Evolutionary conservation across 306 rosid species (phyloP).

Genomic region (Cucumis cinereus): DNA sequence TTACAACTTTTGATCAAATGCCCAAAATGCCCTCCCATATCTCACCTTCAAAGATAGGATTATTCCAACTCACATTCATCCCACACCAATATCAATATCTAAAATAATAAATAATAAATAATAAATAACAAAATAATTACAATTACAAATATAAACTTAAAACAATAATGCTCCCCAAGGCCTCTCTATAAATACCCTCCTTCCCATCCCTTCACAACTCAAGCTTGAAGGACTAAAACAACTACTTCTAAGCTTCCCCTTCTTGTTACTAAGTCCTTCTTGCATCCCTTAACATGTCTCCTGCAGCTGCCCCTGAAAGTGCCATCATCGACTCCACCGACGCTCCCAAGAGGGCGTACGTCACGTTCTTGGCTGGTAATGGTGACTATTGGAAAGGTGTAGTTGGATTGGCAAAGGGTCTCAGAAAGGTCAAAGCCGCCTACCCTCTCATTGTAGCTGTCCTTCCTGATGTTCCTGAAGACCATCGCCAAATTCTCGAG

Average conservation of each 20-base stretch:
- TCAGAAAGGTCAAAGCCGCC: slow-evolving; percentile 21
- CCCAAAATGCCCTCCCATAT: not conserved
- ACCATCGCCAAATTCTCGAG: slow-evolving; percentile 27
- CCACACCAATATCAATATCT: not conserved
- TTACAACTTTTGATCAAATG: not conserved
- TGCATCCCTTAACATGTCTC: slow-evolving; percentile 3
- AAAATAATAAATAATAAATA: not conserved
- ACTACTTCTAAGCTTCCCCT: not conserved
- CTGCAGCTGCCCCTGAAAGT: not conserved
- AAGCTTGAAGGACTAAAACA: slow-evolving; percentile 3
- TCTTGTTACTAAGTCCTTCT: not conserved
- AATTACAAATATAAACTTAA: not conserved
- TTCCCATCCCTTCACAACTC: not conserved
- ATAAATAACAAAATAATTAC: too few species aligned
- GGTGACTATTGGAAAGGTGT: slow-evolving; percentile 47
- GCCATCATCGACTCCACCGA: not conserved
- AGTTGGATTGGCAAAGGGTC: slow-evolving; percentile 45
- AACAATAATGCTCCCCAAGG: not conserved
- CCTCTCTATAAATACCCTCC: slow-evolving; percentile 1
- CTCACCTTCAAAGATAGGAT: not conserved
- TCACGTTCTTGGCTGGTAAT: slow-evolving; percentile 41
- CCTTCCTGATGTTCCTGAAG: slow-evolving; percentile 39
- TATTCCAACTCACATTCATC: not conserved
- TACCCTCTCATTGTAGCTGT: slow-evolving; percentile 43
- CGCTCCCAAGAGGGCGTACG: slow-evolving; percentile 23